Evolutionary conservation across 441 rosid genomes (phyloP), one percentile per base, ranked within the genome.

Genomic region (Pelargonium cotyledonis): DNA sequence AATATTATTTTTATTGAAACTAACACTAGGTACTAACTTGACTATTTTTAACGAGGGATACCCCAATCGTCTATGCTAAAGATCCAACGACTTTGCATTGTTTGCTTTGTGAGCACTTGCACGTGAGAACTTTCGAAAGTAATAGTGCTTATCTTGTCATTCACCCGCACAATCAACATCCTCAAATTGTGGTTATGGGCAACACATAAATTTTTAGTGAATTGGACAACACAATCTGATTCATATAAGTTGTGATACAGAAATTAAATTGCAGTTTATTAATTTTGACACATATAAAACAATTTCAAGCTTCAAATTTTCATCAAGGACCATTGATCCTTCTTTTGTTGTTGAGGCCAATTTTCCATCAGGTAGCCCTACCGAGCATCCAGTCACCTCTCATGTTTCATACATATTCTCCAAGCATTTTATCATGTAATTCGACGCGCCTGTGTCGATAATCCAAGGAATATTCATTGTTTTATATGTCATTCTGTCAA

Each of bases 251-350:
- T 72, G 43, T 3, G 67, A 46, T 1, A 61, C 64, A 1, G 15
- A 73, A 16, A 61, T 70, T 65, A 69, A 62, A 31, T 62, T 67
- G 38, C 44, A 73, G 0, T 79, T 68, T 74, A 77, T n/a, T n/a
- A n/a, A 71, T 72, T 47, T 19, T 6, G 70, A 70, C 35, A 66
- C 67, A 63, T 9, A 67, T 15, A 73, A 41, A n/a, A 62, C 64
- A 67, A 35, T 14, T 31, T 21, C 0, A 46, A 18, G 4, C 8
- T 62, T 12, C 55, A 4, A 21, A 49, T 1, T 15, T 73, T 12
- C 14, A 26, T 6, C 15, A 63, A 19, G 1, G 1, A 8, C 0
- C 7, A 14, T 15, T 2, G 19, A 62, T 38, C 58, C 31, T 31
- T 73, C 68, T 38, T 67, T 67, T 10, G 4, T 38, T 0, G 57